Evolutionary conservation across 495 filamentous ascomycete genomes (phyloP).

Genomic region (Talaromyces stipitatus): DNA sequence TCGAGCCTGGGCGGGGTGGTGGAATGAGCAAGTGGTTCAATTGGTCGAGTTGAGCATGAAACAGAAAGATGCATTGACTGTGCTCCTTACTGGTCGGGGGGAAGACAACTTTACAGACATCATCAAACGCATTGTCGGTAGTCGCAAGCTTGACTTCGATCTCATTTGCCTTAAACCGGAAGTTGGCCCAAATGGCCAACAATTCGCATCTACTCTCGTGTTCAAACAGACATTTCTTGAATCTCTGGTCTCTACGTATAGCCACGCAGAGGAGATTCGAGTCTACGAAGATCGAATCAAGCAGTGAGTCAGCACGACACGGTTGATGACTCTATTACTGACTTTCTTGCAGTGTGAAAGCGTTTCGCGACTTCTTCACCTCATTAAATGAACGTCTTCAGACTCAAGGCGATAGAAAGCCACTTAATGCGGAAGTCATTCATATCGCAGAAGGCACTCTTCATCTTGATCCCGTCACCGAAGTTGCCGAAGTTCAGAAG

Average conservation of each 20-base stretch:
- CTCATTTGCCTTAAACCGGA: conserved; percentile 83
- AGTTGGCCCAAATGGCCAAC: conserved; percentile 68
- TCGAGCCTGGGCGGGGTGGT: conserved; percentile 87
- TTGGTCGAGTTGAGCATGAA: conserved; percentile 75
- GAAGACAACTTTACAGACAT: conserved; percentile 70
- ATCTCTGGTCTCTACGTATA: conserved; percentile 77
- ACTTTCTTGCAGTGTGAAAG: conserved; percentile 46
- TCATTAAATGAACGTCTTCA: conserved; percentile 48
- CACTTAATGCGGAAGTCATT: conserved; percentile 72
- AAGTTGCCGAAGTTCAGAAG: conserved; percentile 78
- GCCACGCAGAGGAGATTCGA: conserved; percentile 69
- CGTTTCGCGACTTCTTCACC: conserved; percentile 74
- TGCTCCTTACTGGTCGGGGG: conserved; percentile 83
- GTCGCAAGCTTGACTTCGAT: conserved; percentile 78
- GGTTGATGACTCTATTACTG: conserved; percentile 10
- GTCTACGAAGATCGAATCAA: conserved; percentile 59
- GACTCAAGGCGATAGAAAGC: conserved; percentile 32
- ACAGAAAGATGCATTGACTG: conserved; percentile 78
- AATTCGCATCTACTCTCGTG: conserved; percentile 67
- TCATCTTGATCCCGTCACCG: conserved; percentile 72
- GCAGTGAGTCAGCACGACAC: conserved; percentile 40
- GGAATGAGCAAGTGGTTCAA: conserved; percentile 90
- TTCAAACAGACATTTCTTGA: conserved; percentile 84
- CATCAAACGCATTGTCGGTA: conserved; percentile 73
- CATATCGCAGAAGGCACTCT: conserved; percentile 72